These are phyloP conservation scores for Gastrolobium bilobum DNA, from an alignment of 306 rosid genomes.

Conservation along the genomic window DNA sequence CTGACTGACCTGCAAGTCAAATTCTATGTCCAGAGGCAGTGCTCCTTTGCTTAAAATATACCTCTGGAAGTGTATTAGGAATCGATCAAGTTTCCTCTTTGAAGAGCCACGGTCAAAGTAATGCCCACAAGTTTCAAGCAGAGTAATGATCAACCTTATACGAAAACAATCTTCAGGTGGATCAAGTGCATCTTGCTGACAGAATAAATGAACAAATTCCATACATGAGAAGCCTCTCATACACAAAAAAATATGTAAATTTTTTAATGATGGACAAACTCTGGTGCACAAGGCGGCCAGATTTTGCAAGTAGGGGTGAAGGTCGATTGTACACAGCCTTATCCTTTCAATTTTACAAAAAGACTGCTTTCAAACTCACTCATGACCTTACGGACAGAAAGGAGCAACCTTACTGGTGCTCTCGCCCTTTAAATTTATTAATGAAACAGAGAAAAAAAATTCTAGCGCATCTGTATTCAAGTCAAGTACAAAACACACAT, in stretches of 20 bases:
- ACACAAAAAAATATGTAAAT: constrained; percentile 4
- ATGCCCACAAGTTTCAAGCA: constrained; percentile 98
- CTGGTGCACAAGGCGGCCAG: too few species aligned
- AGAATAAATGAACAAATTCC: constrained; percentile 45
- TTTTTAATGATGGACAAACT: neutral
- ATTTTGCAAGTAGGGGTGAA: too few species aligned
- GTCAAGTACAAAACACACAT: neutral
- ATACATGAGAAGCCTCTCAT: constrained; percentile 44
- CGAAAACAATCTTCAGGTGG: constrained; percentile 99
- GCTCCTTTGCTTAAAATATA: constrained; percentile 93
- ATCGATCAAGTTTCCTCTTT: constrained; percentile 95
- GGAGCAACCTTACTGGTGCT: too few species aligned
- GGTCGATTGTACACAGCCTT: too few species aligned
- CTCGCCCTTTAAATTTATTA: neutral
- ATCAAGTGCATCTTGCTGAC: constrained; percentile 88
- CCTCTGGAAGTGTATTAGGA: constrained; percentile 84
- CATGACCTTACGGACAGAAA: too few species aligned
- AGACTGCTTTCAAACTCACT: too few species aligned
- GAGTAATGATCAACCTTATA: constrained; percentile 91
- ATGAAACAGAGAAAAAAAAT: constrained; percentile 10
- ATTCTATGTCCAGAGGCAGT: constrained; percentile 90
- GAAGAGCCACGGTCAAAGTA: constrained; percentile 99
- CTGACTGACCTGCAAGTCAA: constrained; percentile 89
- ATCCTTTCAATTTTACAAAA: too few species aligned
- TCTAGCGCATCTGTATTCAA: constrained; percentile 14